Percentiles rank a stretch among this genome's conserved stretches.
These are phyloP conservation scores for Chenopodium quinoa DNA, from an alignment of 148 eudicot species.

Conservation along the genomic window DNA sequence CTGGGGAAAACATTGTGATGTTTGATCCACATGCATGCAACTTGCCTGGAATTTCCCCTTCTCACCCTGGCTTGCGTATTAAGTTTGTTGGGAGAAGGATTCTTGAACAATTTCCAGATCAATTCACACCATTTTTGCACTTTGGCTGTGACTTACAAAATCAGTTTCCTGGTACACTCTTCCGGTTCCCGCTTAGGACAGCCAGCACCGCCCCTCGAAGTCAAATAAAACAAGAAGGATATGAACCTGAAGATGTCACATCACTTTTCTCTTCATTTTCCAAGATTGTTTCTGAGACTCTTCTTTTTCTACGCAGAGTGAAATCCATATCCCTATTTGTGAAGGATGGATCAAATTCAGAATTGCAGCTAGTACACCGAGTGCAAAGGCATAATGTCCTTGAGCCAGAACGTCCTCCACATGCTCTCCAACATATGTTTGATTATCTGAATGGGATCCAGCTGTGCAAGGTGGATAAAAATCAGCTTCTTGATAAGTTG, in stretches of 20 bases:
- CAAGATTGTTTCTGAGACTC: conserved; percentile 81
- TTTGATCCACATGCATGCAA: conserved; percentile 98
- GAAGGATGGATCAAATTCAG: conserved; percentile 68
- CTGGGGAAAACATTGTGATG: conserved; percentile 97
- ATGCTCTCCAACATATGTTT: conserved; percentile 54
- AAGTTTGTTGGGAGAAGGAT: conserved; percentile 80
- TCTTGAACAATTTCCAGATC: conserved; percentile 99
- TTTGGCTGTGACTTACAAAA: conserved; percentile 93
- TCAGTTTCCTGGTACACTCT: conserved; percentile 91
- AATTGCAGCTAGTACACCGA: conserved; percentile 82
- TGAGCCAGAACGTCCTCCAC: conserved; percentile 61
- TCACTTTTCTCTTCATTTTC: conserved; percentile 92
- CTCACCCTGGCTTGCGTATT: conserved; percentile 96
- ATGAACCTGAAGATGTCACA: conserved; percentile 80
- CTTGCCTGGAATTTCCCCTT: conserved; percentile 96
- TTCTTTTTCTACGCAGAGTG: conserved; percentile 85
- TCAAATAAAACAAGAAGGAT: conserved; percentile 88
- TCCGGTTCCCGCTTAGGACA: conserved; percentile 91
- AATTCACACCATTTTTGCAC: conserved; percentile 88
- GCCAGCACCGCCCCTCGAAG: conserved; percentile 75
- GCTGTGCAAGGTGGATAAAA: conserved; percentile 49
- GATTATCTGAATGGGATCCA: conserved; percentile 52
- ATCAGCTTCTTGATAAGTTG: conserved; percentile 66
- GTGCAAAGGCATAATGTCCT: conserved; percentile 51
- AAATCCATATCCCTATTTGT: conserved; percentile 79